Evolutionary conservation across 495 filamentous ascomycete genomes (phyloP).

Genomic region (Podospora pseudocomata): DNA sequence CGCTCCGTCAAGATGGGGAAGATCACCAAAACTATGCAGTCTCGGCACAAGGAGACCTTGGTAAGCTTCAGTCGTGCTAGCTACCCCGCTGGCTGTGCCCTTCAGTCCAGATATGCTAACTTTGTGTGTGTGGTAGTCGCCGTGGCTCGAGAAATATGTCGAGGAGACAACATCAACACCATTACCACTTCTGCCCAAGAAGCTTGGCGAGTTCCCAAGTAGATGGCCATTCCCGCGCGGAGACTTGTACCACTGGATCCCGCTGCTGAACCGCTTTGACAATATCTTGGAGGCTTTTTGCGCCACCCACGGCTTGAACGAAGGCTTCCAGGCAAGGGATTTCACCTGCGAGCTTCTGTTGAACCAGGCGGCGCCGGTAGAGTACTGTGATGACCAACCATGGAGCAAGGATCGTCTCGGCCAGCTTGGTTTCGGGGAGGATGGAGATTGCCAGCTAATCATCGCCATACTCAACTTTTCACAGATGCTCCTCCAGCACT

Average conservation of each 20-base stretch:
- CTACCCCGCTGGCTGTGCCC: constrained; percentile 9
- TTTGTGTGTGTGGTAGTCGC: constrained; percentile 56
- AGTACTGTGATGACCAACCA: constrained; percentile 36
- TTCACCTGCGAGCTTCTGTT: constrained; percentile 64
- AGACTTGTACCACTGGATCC: constrained; percentile 98
- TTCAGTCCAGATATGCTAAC: constrained; percentile 5
- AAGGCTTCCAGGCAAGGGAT: constrained; percentile 73
- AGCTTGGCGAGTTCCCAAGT: constrained; percentile 74
- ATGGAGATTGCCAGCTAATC: constrained; percentile 76
- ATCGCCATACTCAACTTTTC: constrained; percentile 81
- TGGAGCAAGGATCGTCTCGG: constrained; percentile 49
- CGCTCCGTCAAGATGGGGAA: constrained; percentile 74
- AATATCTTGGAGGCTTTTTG: constrained; percentile 76
- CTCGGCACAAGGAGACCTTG: constrained; percentile 90
- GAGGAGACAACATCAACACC: constrained; percentile 61
- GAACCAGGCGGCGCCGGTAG: constrained; percentile 42
- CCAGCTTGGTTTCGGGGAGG: constrained; percentile 57
- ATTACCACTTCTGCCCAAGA: constrained; percentile 68
- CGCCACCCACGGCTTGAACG: constrained; percentile 73
- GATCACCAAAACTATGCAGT: constrained; percentile 91
- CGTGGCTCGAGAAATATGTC: constrained; percentile 78
- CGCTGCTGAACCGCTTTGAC: constrained; percentile 91
- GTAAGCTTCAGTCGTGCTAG: constrained; percentile 52
- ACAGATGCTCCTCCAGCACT: constrained; percentile 81
- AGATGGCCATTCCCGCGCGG: constrained; percentile 96